phyloP scores from a whole-genome alignment of 805 yeast genomes.

The Nakazawaea populi region DNA sequence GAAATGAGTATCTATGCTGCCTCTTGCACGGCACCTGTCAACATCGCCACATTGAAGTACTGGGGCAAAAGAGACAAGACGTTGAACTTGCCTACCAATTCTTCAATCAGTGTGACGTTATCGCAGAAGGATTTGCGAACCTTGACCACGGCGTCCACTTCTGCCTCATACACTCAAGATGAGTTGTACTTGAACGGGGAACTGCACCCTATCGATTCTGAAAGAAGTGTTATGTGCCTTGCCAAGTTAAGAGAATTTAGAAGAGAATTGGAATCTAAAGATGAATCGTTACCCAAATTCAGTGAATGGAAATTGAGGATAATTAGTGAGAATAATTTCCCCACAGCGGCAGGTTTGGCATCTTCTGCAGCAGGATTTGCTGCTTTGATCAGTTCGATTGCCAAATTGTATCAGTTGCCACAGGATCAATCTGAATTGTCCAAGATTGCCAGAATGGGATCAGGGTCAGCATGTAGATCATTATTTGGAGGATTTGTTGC shows the following conservation, averaged over 20 bases:
- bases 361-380: constrained; percentile 99
- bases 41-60: constrained; percentile 94
- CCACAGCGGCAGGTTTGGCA: constrained; percentile 98
- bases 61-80: constrained; percentile 97
- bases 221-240: constrained; percentile 67
- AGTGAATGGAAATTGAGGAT: constrained; percentile 66
- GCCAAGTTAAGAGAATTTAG: constrained; percentile 69
- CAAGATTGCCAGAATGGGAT: constrained; percentile 94
- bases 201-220: constrained; percentile 61
- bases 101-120: constrained; percentile 91
- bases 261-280: constrained; percentile 47
- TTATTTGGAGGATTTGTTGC: constrained; percentile 97
- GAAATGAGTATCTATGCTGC: constrained; percentile 57
- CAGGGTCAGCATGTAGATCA: constrained; percentile 98
- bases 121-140: constrained; percentile 90
- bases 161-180: constrained; percentile 51
- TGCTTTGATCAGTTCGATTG: constrained; percentile 86
- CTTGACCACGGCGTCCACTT: constrained; percentile 79
- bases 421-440: constrained; percentile 80
- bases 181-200: constrained; percentile 83
- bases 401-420: constrained; percentile 80
- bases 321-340: constrained; percentile 93
- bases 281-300: constrained; percentile 52
- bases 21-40: constrained; percentile 93
- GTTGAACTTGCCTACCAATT: constrained; percentile 91